Conservation (phyloP, 2,329 filamentous ascomycete species). For the Fusarium xyrophilum region DNA sequence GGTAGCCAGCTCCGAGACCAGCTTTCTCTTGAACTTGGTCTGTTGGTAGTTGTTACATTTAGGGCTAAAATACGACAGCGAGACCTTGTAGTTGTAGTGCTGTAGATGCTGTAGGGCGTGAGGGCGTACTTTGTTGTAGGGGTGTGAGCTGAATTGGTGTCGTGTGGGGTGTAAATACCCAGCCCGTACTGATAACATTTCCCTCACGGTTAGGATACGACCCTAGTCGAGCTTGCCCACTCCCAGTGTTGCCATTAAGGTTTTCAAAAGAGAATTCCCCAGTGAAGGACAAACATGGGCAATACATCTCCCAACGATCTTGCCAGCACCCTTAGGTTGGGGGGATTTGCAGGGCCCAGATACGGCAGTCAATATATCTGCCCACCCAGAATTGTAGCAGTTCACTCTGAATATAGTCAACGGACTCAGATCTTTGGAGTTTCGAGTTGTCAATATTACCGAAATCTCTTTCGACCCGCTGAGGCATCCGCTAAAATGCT, state of each 20-base stretch:
- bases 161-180: no score
- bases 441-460: constrained; percentile 9
- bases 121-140: no score
- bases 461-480: background rate
- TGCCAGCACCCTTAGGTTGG: background rate
- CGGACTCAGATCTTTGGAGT: background rate
- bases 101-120: no score
- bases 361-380: background rate
- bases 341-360: background rate
- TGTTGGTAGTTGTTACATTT: background rate
- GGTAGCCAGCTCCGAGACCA: background rate
- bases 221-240: background rate
- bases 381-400: background rate
- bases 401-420: background rate
- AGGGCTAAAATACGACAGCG: no score
- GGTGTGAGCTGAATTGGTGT: no score
- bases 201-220: background rate
- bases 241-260: background rate
- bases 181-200: background rate
- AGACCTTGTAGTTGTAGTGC: no score
- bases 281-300: background rate
- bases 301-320: background rate
- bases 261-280: no score
- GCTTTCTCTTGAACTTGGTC: background rate
- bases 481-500: background rate